Evolutionary conservation across 2,329 filamentous ascomycete genomes (phyloP), one percentile per base, ranked within the genome.

Genomic region (Calycina herbarum): DNA sequence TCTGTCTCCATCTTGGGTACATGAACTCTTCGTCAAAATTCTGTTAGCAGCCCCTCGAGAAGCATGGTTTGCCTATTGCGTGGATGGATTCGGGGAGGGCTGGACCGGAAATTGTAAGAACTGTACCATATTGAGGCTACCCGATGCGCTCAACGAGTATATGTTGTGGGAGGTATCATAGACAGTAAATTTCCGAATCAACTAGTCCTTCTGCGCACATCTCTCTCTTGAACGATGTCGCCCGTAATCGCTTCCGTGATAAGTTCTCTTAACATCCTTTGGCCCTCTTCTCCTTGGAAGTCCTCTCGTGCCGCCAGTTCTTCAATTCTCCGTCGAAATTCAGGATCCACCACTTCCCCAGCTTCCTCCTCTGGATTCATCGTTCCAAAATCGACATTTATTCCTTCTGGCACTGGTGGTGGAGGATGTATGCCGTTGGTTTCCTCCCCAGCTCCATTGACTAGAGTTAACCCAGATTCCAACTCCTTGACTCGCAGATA

Each of bases 321-420:
- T 74, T 98, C 93, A 74, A 99, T 98, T 62, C 92, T 85, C 70
- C 90, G 83, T 74, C 90, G 87, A 71, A 99, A 92, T 71, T 94
- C 93, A 1, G 92, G 88, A 75, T 98, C 93, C 8, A 89, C 86
- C 65, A 90, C 86, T 69, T 89, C 87, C 48, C 82, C 83, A 1
- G 82, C 83, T 11, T 48, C 45, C 6, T 86, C 85, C 57, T 86
- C 81, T 71, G 89, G 85, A 5, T 85, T 82, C 82, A 95, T 88
- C 1, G 90, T 91, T 58, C 90, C 90, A 65, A 98, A 78, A 38
- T 91, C 91, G 67, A 99, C 83, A 59, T 87, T 85, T 67, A 98
- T 82, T 33, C 93, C 93, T 56, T 89, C 83, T 0, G 94, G 94
- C 6, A 93, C 79, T 5, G 87, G 83, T 4, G 88, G 89, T 7